Evolutionary conservation across 257 asterid genomes (phyloP), one percentile per base, ranked within the genome.

Genomic region (Nicotiana paniculata): DNA sequence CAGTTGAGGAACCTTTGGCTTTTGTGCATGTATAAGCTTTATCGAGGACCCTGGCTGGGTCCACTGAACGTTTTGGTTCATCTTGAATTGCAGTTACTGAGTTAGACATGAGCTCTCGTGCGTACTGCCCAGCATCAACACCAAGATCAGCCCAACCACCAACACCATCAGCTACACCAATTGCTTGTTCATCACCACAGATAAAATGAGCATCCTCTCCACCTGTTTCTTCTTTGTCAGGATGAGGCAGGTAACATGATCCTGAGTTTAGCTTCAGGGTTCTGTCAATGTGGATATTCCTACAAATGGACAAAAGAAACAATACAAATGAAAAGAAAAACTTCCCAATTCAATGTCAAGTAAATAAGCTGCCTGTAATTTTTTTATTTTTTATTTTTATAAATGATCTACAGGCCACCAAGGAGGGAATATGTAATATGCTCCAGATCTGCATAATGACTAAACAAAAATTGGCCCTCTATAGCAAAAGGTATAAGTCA

Each of bases 71-170:
- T 81, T 83, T 91, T 39, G 97, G 98, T 84, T 92, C 97, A 77
- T 93, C 95, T 82, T 87, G 90, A 84, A 96, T 79, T 51, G 99
- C 97, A 12, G 86, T 75, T 33, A 91, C 97, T 2, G 99, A 91
- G 82, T 96, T 87, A 53, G 92, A 87, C 98, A 96, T 96, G 76
- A 96, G 97, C 85, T 96, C 97, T 32, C 97, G 97, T 43, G 99
- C 96, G 87, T 96, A 96, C 74, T 59, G 83, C 67, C 99, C 98
- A 5, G 97, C 90, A 86, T 94, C 90, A 77, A 94, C 89, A 66
- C 99, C 99, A 77, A 88, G 86, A 87, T 94, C 97, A 16, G 97
- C 97, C 99, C 99, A 96, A 62, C 99, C 99, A 78, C 98, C 99
- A 5, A 96, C 99, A 63, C 97, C 99, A 90, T 96, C 99, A 78